These are phyloP conservation scores for Scheffersomyces coipomensis DNA, from an alignment of 805 yeast species.

Conservation along the genomic window DNA sequence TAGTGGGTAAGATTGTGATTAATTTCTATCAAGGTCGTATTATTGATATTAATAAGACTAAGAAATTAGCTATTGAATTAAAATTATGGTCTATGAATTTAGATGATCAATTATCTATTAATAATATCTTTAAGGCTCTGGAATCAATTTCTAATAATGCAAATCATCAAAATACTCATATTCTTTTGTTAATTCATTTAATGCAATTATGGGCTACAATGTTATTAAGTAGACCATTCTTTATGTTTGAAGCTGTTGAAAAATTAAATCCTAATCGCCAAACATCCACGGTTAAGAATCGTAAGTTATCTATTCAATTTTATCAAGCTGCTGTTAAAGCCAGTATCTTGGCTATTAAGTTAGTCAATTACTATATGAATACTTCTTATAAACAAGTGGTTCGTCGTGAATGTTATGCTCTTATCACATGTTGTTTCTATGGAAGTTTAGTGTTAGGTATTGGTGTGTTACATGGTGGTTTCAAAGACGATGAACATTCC, in stretches of 20 bases:
- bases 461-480: conserved; percentile 7
- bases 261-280: conserved; percentile 2
- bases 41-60: conserved; percentile 27
- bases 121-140: conserved; percentile 17
- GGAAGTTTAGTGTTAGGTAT: conserved; percentile 10
- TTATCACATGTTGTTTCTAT: conserved; percentile 13
- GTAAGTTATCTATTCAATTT: conserved; percentile 8
- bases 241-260: conserved; percentile 22
- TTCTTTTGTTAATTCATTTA: conserved; percentile 27
- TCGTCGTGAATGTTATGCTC: conserved; percentile 12
- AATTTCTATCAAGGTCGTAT: conserved; percentile 29
- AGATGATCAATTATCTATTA: conserved; percentile 25
- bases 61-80: conserved; percentile 31
- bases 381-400: conserved; percentile 6
- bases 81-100: conserved; percentile 32
- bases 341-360: conserved; percentile 12
- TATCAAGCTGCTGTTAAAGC: conserved; percentile 14
- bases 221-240: conserved; percentile 41
- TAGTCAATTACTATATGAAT: conserved; percentile 12
- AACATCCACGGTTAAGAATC: conserved; percentile 1
- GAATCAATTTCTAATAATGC: conserved; percentile 6
- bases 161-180: conserved; percentile 17
- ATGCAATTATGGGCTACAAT: conserved; percentile 35
- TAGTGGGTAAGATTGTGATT: conserved; percentile 29
- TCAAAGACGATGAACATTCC: conserved; percentile 8